phyloP scores from a whole-genome alignment of 768 basidiomycete species.

The Suillus clintonianus region DNA sequence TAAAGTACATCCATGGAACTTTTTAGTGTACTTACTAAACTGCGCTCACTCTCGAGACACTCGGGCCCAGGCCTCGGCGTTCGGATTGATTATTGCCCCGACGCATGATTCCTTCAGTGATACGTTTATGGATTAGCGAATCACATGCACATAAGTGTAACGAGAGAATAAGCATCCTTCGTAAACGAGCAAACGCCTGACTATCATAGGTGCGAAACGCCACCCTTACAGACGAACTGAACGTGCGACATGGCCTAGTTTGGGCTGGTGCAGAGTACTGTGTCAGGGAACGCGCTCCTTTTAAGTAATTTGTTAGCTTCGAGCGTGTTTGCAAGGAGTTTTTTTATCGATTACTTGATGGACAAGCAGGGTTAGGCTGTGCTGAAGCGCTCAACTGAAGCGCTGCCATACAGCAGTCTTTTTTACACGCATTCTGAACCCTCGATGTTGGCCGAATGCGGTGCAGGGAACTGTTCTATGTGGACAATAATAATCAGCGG shows the following conservation, averaged over 20 bases:
- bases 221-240: neutral
- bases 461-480: neutral
- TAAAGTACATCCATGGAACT: no score
- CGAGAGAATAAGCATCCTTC: no score
- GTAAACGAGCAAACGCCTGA: neutral
- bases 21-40: no score
- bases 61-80: neutral
- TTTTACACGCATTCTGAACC: neutral
- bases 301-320: neutral
- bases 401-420: neutral
- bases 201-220: neutral
- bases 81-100: neutral
- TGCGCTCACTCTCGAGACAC: no score
- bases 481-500: no score
- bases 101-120: neutral
- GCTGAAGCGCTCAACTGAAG: neutral
- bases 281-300: neutral
- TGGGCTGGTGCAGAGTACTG: neutral
- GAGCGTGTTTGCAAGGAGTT: neutral
- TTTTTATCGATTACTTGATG: neutral
- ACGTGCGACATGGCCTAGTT: neutral
- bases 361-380: neutral
- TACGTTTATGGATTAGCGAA: no score
- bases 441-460: no score
- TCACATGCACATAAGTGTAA: neutral